Evolutionary conservation across 2,329 filamentous ascomycete species (phyloP), one percentile per base, ranked within the genome.

Genomic region (Coniosporium tulheliwenetii): DNA sequence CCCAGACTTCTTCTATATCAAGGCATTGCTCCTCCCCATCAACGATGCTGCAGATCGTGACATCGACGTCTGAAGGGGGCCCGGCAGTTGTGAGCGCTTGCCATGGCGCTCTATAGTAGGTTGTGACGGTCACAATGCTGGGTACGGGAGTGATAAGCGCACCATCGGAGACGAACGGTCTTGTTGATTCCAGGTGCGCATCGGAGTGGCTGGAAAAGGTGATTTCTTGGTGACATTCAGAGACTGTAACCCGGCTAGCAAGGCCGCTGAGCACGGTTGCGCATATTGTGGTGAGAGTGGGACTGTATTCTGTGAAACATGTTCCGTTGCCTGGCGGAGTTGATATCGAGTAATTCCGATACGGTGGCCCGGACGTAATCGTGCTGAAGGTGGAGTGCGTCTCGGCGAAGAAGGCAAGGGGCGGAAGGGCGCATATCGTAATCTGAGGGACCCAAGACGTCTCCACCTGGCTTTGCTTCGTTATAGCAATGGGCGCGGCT

Each of bases 191-290:
- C n/a, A 66, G 45, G 1, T 54, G 54, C 47, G 58, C 63, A n/a
- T 61, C 63, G 38, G 58, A 62, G 37, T 65, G 56, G 39, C 56
- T 65, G 2, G 63, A 66, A 46, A 66, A 67, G 3, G 64, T 66
- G 38, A 68, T 53, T 14, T 66, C 55, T 41, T 68, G 62, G 16
- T 52, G 52, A 45, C 65, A 67, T 5, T 58, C 51, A 10, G 61
- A 57, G 39, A 68, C 54, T 1, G 59, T 60, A 42, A 64, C 54
- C 36, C 57, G 58, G 5, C 57, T 56, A 1, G 56, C 60, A 2
- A 68, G 50, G 1, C 58, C 62, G 2, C 54, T 63, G 29, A 67
- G 52, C 0, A 57, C 62, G 0, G 64, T 67, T 1, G 60, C 59
- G 52, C 64, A 67, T 14, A 67, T 53, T 42, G 59, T 63, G 2